Percentiles rank a stretch among this genome's conserved stretches.
Evolutionary conservation across 352 stramenopile species (phyloP).

Genomic region (Achlya hypogyna): DNA sequence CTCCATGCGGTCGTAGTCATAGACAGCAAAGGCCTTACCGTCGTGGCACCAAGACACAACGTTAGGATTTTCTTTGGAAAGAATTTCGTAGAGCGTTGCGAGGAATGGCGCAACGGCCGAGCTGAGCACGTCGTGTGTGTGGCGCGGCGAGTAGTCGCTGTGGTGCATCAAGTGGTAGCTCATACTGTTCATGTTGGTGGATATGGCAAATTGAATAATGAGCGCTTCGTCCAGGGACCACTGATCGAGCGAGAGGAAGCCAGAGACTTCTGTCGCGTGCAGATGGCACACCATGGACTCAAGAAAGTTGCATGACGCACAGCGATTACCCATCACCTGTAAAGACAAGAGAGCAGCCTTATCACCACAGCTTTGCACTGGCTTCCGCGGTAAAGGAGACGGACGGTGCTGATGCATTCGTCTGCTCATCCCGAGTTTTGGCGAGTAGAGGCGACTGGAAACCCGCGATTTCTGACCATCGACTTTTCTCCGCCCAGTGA

Average conservation of each 20-base stretch:
- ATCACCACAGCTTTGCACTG: too few relatives aligned
- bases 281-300: too few relatives aligned
- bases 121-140: background rate
- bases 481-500: too few relatives aligned
- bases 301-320: too few relatives aligned
- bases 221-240: background rate
- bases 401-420: too few relatives aligned
- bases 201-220: background rate
- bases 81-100: slow-evolving; percentile 64
- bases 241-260: background rate
- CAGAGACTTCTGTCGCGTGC: background rate
- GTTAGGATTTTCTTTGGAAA: slow-evolving; percentile 50
- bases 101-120: slow-evolving; percentile 35
- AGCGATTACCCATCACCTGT: too few relatives aligned
- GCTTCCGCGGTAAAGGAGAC: too few relatives aligned
- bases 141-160: background rate
- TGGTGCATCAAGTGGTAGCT: background rate
- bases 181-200: background rate
- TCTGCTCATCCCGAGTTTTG: too few relatives aligned
- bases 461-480: too few relatives aligned
- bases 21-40: slow-evolving; percentile 59
- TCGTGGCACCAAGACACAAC: slow-evolving; percentile 66
- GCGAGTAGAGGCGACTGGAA: too few relatives aligned
- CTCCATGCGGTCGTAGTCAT: slow-evolving; percentile 46
- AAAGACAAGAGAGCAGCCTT: too few relatives aligned